A percentile compares a stretch with the other conserved stretches of the same genome.
phyloP scores from a whole-genome alignment of 2,329 filamentous ascomycete species.

The Colletotrichum simmondsii region DNA sequence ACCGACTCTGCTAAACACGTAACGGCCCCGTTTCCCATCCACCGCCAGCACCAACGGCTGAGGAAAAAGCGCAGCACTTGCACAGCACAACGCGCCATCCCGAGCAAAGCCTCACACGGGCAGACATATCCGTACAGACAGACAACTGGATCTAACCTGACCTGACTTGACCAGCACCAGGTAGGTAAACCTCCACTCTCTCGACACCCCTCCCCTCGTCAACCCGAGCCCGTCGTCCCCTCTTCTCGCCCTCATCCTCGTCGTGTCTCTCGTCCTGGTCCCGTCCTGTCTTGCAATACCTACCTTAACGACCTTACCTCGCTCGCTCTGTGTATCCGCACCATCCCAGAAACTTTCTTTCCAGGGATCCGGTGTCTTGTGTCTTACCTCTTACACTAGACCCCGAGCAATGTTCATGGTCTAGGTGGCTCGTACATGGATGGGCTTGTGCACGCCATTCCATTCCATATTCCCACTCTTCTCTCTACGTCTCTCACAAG shows the following conservation, averaged over 20 bases:
- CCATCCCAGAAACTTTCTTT: background rate
- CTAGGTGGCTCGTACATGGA: conserved; percentile 19
- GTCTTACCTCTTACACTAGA: conserved; percentile 23
- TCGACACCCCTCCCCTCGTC: background rate
- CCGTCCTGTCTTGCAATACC: background rate
- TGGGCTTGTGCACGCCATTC: conserved; percentile 29
- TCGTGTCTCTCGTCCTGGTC: background rate
- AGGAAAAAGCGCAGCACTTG: background rate
- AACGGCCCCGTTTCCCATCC: background rate
- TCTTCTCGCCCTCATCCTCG: background rate
- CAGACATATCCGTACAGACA: background rate
- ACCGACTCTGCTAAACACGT: background rate
- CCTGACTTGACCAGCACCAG: background rate
- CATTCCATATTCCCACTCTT: conserved; percentile 22
- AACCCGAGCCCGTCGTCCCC: background rate
- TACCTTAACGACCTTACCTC: background rate
- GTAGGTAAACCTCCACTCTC: background rate
- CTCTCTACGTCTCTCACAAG: background rate
- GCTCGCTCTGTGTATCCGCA: background rate
- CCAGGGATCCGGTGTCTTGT: conserved; percentile 27
- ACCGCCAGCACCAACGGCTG: background rate
- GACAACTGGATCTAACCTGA: background rate
- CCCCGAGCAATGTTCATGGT: conserved; percentile 18
- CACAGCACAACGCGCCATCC: conserved; percentile 1
- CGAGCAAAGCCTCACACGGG: conserved; percentile 21